Evolutionary conservation across 78 protist genomes (phyloP), one percentile per base, ranked within the genome.

Genomic region (Corallochytrium limacisporum): DNA sequence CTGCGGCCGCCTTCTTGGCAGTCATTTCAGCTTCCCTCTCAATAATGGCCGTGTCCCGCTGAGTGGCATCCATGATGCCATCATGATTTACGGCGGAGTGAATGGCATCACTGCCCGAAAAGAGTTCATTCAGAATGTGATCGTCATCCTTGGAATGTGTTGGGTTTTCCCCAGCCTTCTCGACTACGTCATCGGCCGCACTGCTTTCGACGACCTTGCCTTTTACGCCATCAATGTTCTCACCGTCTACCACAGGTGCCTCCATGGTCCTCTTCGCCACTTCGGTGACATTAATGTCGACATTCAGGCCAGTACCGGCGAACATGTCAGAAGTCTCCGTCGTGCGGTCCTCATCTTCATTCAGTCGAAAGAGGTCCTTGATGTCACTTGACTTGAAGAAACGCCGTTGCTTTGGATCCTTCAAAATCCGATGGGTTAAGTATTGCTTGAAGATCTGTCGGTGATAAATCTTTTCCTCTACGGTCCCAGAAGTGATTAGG

Each of bases 391-490:
- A 38, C 38, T n/a, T 16, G 39, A 83, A 78, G 42, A 57, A 57
- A 0, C 63, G 63, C 18, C 42, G 46, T 22, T 74, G 89, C 38
- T 53, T 28, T 22, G 94, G 93, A 50, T 92, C 96, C 22, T 70
- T 83, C 22, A 94, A 65, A 28, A 94, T 75, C 31, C 65, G 49
- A 59, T 86, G 72, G 4, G 93, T 69, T 36, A 94, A 57, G 49
- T 84, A 77, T 65, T 92, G 87, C 74, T 94, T 94, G 78, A 84
- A 93, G 22, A 93, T 38, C 69, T 93, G 97, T 1, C 98, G 79
- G n/a, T 91, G 95, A 72, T 88, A 91, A 18, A 94, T 86, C 73
- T 84, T 85, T 66, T 94, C 98, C 65, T 94, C 98, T 29, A 32
- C 60, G 16, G 66, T 47, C 32, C 68, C 66, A 0, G 54, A 31